These are phyloP conservation scores for Kwoniella newhampshirensis DNA, from an alignment of 768 basidiomycete genomes.

Conservation along the genomic window DNA sequence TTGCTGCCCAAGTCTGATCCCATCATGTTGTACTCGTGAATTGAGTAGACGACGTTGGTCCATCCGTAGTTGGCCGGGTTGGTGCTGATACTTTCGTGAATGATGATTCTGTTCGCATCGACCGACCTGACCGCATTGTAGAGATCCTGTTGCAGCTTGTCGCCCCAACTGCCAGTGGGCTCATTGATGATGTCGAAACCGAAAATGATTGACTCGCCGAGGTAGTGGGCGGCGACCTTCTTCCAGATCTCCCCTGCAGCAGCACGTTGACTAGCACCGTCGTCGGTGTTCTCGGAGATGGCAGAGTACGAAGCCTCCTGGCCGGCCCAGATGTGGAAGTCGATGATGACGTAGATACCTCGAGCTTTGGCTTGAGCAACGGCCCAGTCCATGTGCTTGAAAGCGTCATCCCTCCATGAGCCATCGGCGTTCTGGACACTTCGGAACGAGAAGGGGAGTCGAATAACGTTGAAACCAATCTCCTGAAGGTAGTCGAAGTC, in stretches of 20 bases:
- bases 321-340: conserved; percentile 48
- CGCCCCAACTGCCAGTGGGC: conserved; percentile 39
- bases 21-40: conserved; percentile 50
- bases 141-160: conserved; percentile 44
- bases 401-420: conserved; percentile 34
- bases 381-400: conserved; percentile 43
- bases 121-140: conserved; percentile 43
- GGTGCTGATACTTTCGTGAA: conserved; percentile 41
- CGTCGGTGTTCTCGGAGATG: conserved; percentile 37
- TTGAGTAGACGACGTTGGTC: conserved; percentile 48
- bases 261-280: conserved; percentile 29
- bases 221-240: conserved; percentile 38
- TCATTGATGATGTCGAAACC: conserved; percentile 48
- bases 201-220: conserved; percentile 40
- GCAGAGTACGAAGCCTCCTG: conserved; percentile 40
- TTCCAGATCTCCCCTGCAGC: conserved; percentile 40
- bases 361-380: conserved; percentile 37
- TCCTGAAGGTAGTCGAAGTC: conserved; percentile 39
- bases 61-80: conserved; percentile 40
- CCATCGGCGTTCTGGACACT: conserved; percentile 38
- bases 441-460: conserved; percentile 38
- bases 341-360: conserved; percentile 41
- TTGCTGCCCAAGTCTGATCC: conserved; percentile 28
- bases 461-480: conserved; percentile 43
- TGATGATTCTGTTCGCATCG: conserved; percentile 44